Evolutionary conservation across 169 alveolate genomes (phyloP).

Genomic region (Cryptosporidium baileyi): DNA sequence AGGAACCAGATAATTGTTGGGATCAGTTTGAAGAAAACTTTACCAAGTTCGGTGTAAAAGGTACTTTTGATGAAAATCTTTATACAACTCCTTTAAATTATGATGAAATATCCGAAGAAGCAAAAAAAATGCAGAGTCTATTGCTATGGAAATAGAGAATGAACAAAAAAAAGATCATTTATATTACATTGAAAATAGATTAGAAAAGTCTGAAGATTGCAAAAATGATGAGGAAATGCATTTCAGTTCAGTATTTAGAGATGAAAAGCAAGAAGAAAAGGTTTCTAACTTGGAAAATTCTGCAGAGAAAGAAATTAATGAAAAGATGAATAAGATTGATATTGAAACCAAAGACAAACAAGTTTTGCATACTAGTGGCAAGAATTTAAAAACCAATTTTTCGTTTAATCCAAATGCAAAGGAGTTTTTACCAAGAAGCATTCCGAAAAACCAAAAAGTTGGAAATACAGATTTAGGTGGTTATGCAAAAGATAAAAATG

Average conservation of each 20-base stretch:
- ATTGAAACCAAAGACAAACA: neutral
- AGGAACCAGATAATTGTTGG: conserved; percentile 27
- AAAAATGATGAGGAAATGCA: conserved; percentile 51
- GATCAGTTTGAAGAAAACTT: conserved; percentile 72
- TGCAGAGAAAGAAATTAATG: neutral
- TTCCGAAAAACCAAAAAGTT: neutral
- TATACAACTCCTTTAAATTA: conserved; percentile 70
- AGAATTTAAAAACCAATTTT: conserved; percentile 1
- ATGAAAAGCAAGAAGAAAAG: neutral
- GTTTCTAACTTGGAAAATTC: neutral
- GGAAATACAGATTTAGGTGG: neutral
- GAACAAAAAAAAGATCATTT: neutral
- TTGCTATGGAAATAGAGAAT: conserved; percentile 42
- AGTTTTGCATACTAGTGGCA: neutral
- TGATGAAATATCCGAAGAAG: conserved; percentile 39
- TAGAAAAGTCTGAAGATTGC: neutral
- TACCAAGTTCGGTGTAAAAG: conserved; percentile 60
- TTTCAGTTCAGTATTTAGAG: conserved; percentile 47
- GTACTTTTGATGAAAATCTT: conserved; percentile 70
- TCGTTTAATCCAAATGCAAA: conserved; percentile 68
- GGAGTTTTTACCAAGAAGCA: conserved; percentile 47
- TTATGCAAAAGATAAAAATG: neutral
- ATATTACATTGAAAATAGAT: neutral
- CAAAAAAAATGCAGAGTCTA: conserved; percentile 29
- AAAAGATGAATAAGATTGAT: neutral